Conservation (phyloP, 306 rosid species). For the Pyrus bretschneideri region DNA sequence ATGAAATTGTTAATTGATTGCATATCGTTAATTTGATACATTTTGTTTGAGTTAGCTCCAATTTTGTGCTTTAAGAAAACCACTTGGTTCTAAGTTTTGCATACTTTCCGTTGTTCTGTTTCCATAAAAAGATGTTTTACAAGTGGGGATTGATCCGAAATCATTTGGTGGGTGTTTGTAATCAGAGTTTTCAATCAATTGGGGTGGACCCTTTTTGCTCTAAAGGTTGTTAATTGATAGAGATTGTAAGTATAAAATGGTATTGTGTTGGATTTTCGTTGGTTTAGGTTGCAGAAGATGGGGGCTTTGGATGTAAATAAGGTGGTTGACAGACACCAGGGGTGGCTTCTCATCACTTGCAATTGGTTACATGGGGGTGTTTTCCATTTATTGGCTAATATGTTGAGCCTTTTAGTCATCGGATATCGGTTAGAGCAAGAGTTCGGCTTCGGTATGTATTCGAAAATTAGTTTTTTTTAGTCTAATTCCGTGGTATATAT, state of each 20-base stretch:
- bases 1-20: neutral
- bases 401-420: conserved; percentile 81
- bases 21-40: neutral
- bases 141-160: neutral
- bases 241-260: neutral
- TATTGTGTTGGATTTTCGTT: conserved; percentile 10
- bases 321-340: conserved; percentile 63
- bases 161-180: neutral
- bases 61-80: neutral
- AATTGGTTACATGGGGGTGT: conserved; percentile 94
- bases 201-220: neutral
- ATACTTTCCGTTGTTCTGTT: too few species aligned
- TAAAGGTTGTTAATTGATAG: neutral
- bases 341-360: conserved; percentile 87
- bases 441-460: conserved; percentile 79
- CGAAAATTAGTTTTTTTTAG: neutral
- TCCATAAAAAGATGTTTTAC: neutral
- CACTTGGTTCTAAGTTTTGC: neutral
- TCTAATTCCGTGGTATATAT: neutral
- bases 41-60: neutral
- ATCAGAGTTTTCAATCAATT: neutral
- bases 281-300: conserved; percentile 71
- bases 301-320: conserved; percentile 77
- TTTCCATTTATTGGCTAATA: conserved; percentile 78
- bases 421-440: conserved; percentile 98